Evolutionary conservation across 2,329 filamentous ascomycete genomes (phyloP).

Genomic region (Ceratocystis eucalypticola): DNA sequence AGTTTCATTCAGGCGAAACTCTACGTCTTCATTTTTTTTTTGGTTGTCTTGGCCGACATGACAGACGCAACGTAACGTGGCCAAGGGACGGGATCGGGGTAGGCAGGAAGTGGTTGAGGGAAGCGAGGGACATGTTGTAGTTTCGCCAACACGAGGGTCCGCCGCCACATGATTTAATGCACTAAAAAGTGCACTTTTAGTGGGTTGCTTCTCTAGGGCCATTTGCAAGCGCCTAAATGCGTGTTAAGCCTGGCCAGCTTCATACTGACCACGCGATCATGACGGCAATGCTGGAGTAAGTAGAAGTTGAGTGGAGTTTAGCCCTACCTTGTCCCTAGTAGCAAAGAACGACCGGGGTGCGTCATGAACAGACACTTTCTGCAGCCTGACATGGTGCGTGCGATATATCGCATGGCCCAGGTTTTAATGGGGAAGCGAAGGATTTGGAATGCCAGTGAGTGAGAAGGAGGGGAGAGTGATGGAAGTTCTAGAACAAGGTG

Average conservation of each 20-base stretch:
- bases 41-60: neutral
- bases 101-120: neutral
- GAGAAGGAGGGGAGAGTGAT: neutral
- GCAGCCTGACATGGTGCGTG: slow-evolving; percentile 3
- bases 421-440: slow-evolving; percentile 1
- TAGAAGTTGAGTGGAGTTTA: neutral
- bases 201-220: neutral
- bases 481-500: slow-evolving; percentile 3
- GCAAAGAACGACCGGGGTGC: neutral
- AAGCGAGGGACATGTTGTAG: neutral
- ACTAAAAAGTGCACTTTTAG: neutral
- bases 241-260: neutral
- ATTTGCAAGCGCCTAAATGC: neutral
- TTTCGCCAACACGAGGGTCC: neutral
- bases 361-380: neutral
- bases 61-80: slow-evolving; percentile 7
- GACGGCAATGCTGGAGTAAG: neutral
- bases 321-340: neutral
- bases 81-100: neutral
- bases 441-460: neutral
- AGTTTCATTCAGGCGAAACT: neutral
- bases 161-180: neutral
- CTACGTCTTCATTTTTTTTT: neutral
- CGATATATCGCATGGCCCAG: neutral
- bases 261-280: neutral